A percentile compares a stretch with the other conserved stretches of the same genome.
These are phyloP conservation scores for Zygnema cylindricum DNA, from an alignment of 139 green algal genomes.

Conservation along the genomic window DNA sequence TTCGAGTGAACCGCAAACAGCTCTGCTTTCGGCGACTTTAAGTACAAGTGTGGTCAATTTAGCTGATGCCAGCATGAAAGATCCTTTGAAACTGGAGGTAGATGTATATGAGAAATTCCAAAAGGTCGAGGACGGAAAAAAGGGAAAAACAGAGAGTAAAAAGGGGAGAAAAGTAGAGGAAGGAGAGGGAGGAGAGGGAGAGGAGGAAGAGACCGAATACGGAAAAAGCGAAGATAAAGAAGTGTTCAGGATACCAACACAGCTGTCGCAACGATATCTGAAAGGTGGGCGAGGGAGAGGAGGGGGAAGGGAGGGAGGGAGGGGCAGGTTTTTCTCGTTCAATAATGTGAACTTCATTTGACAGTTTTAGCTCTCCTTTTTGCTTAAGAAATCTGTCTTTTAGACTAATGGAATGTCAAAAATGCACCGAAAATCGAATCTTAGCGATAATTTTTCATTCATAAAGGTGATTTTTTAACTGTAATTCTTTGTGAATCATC, in stretches of 20 bases:
- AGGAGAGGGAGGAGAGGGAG: constrained; percentile 21
- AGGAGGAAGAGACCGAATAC: not conserved
- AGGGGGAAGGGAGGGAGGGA: too few species aligned
- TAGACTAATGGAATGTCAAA: too few species aligned
- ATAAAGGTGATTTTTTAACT: too few species aligned
- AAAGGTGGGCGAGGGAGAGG: constrained; percentile 66
- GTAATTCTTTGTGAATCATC: too few species aligned
- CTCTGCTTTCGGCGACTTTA: constrained; percentile 90
- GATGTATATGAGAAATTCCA: not conserved
- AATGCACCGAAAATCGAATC: too few species aligned
- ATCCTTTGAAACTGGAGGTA: constrained; percentile 60
- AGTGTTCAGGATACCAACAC: constrained; percentile 74
- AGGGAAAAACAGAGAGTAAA: not conserved
- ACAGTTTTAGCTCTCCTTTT: too few species aligned
- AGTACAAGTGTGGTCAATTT: constrained; percentile 75
- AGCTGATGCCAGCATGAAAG: constrained; percentile 70
- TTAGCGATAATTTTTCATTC: too few species aligned
- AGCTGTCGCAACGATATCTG: constrained; percentile 80
- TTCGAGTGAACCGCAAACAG: constrained; percentile 59
- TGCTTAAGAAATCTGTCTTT: too few species aligned
- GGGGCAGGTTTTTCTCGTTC: too few species aligned
- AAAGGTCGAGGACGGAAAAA: not conserved
- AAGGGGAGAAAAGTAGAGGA: not conserved
- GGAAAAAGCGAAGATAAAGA: constrained; percentile 1
- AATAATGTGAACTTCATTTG: too few species aligned